Base-by-base conservation (phyloP, 2,329 filamentous ascomycete species). In the Aphanoascus verrucosus region DNA sequence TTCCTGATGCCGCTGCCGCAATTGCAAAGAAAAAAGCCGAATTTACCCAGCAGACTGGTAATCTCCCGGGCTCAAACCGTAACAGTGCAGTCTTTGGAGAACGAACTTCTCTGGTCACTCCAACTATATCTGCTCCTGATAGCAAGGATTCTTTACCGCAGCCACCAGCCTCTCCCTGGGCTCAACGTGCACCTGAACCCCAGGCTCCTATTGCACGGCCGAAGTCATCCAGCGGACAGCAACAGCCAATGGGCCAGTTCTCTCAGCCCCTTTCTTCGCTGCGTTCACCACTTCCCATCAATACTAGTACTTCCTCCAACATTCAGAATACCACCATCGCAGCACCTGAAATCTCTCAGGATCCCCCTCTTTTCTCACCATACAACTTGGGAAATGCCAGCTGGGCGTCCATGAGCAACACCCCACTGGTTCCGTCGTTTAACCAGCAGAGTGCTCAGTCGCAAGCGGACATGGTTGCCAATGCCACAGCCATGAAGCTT, bases 361-460 rank as follows among this genome's bases (percentile, higher is more conserved):
- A 91, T 54, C 77, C 94, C 63, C 88, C 90, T 2, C 72, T 95
- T 58, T 76, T 98, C 55, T 97, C 93, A 15, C 93, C 93, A 0
- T 76, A 83, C 64, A 82, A 80, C 57, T 77, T 84, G 35, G 80
- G 84, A 50, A 88, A 88, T 67, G 88, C 88, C 54, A 97, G 93
- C 75, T 98, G 93, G 93, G 93, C 93, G 20, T 97, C 93, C 7
- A 94, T 96, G 86, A 84, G 94, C 59, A 97, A 95, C 72, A 98
- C 93, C 1, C 93, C 93, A 1, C 94, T 97, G 86, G 87, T 91
- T 4, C 75, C 88, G 40, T 91, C 84, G 60, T 98, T 97, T 69
- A 84, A 79, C 58, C 56, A 57, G 34, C 65, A 78, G 60, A 72
- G 72, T 38, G 72, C 76, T 14, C 76, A 75, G 57, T 83, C 79